Percentiles rank a stretch among this genome's conserved stretches.
phyloP scores from a whole-genome alignment of 2,329 filamentous ascomycete species.

The Didymella pinodella region DNA sequence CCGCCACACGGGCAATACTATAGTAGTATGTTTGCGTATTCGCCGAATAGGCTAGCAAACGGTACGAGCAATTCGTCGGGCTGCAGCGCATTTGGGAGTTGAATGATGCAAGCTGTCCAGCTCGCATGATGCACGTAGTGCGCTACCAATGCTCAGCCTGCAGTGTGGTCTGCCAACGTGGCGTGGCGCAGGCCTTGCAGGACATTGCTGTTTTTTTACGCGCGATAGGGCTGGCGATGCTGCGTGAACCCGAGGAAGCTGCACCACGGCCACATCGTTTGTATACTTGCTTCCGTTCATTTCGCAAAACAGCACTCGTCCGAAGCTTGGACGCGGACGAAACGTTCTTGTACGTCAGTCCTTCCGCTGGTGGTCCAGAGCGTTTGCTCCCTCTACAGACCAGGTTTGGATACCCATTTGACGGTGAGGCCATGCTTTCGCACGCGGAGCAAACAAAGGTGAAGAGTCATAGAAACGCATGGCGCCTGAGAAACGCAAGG shows the following conservation, averaged over 20 bases:
- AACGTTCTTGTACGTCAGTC: conserved; percentile 6
- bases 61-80: conserved; percentile 32
- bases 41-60: conserved; percentile 17
- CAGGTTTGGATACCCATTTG: conserved; percentile 11
- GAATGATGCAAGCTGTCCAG: conserved; percentile 43
- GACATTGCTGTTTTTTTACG: conserved; percentile 21
- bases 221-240: conserved; percentile 38
- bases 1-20: conserved; percentile 40
- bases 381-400: conserved; percentile 3
- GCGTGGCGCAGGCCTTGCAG: conserved; percentile 34
- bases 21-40: conserved; percentile 23
- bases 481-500: conserved; percentile 44
- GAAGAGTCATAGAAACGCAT: conserved; percentile 42
- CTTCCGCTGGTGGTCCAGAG: conserved; percentile 4
- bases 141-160: conserved; percentile 34
- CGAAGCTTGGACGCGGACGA: conserved; percentile 16
- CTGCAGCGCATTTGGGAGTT: conserved; percentile 41
- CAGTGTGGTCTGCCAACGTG: conserved; percentile 46
- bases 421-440: conserved; percentile 20
- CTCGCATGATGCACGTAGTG: conserved; percentile 34
- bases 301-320: not conserved
- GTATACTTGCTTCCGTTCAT: conserved; percentile 3
- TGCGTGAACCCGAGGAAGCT: conserved; percentile 37
- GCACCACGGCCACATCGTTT: conserved; percentile 15
- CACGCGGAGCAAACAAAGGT: conserved; percentile 40